A percentile compares a stretch with the other conserved stretches of the same genome.
Evolutionary conservation across 2,329 filamentous ascomycete species (phyloP).

Genomic region (Lecanicillium sp.): DNA sequence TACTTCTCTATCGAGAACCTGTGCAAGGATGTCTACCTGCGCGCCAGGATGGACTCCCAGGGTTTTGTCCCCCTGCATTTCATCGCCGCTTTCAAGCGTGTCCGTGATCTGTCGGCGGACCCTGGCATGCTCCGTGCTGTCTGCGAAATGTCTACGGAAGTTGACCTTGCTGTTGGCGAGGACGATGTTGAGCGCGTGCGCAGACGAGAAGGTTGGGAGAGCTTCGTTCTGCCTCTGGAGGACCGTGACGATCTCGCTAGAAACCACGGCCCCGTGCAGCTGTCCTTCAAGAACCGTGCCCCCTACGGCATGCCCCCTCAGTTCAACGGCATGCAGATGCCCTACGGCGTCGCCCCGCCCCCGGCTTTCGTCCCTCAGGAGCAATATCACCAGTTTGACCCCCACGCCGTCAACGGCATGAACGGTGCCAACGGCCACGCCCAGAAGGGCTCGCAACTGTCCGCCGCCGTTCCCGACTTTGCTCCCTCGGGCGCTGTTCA

Average conservation of each 20-base stretch:
- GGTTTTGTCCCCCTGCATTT: slow-evolving; percentile 80
- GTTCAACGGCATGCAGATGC: slow-evolving; percentile 27
- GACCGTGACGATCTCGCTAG: slow-evolving; percentile 69
- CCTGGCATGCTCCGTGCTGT: slow-evolving; percentile 67
- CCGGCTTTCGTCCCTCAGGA: slow-evolving; percentile 25
- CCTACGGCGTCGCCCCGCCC: slow-evolving; percentile 26
- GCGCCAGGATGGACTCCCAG: slow-evolving; percentile 89
- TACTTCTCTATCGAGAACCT: slow-evolving; percentile 97
- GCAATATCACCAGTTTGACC: slow-evolving; percentile 27
- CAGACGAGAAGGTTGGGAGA: slow-evolving; percentile 67
- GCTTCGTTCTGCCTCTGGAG: slow-evolving; percentile 67
- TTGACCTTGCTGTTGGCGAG: slow-evolving; percentile 70
- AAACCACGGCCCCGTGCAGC: slow-evolving; percentile 56
- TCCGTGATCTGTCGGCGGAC: slow-evolving; percentile 44
- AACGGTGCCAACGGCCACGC: slow-evolving; percentile 31
- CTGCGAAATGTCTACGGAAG: slow-evolving; percentile 62
- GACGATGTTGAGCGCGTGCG: slow-evolving; percentile 77
- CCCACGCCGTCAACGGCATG: slow-evolving; percentile 29
- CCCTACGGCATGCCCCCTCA: slow-evolving; percentile 24
- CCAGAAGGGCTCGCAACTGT: slow-evolving; percentile 28
- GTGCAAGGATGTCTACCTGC: slow-evolving; percentile 84
- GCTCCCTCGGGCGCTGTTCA: slow-evolving; percentile 26
- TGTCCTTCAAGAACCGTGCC: slow-evolving; percentile 30
- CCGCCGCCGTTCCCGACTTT: slow-evolving; percentile 35
- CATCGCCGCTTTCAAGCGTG: slow-evolving; percentile 80